Percentiles rank a stretch among this genome's conserved stretches.
phyloP scores from a whole-genome alignment of 2,329 filamentous ascomycete genomes.

The Arachnomyces sp. region DNA sequence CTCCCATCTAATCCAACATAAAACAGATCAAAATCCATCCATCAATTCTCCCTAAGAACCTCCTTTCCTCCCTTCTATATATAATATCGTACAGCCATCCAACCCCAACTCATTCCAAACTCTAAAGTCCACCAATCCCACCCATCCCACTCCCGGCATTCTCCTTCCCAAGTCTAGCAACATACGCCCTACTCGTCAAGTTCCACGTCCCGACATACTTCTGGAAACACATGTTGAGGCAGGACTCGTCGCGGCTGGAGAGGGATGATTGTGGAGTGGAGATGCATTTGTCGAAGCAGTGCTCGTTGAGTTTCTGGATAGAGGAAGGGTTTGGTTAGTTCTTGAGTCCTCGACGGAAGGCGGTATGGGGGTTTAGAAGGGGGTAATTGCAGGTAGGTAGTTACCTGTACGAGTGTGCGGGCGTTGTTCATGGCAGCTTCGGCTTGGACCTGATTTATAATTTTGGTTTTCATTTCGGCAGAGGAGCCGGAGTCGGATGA shows the following conservation, averaged over 20 bases:
- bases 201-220: constrained; percentile 81
- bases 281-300: constrained; percentile 72
- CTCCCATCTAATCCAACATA: background rate
- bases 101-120: background rate
- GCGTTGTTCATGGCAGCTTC: constrained; percentile 62
- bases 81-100: background rate
- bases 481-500: constrained; percentile 25
- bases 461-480: constrained; percentile 40
- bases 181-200: constrained; percentile 60
- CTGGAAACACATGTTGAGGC: constrained; percentile 70
- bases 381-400: constrained; percentile 14
- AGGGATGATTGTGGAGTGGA: constrained; percentile 56
- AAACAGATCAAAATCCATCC: too few species aligned
- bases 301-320: constrained; percentile 65
- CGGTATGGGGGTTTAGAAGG: background rate
- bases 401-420: constrained; percentile 60
- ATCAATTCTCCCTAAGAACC: too few species aligned
- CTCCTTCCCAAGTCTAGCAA: constrained; percentile 49
- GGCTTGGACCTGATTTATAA: constrained; percentile 57
- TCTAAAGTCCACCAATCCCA: constrained; percentile 6
- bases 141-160: constrained; percentile 22
- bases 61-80: background rate
- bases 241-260: constrained; percentile 59
- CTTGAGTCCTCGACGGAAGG: background rate
- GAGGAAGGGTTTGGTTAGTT: constrained; percentile 1